These are phyloP conservation scores for Dothideomycetes sp. DNA, from an alignment of 2,329 filamentous ascomycete species.

Conservation along the genomic window DNA sequence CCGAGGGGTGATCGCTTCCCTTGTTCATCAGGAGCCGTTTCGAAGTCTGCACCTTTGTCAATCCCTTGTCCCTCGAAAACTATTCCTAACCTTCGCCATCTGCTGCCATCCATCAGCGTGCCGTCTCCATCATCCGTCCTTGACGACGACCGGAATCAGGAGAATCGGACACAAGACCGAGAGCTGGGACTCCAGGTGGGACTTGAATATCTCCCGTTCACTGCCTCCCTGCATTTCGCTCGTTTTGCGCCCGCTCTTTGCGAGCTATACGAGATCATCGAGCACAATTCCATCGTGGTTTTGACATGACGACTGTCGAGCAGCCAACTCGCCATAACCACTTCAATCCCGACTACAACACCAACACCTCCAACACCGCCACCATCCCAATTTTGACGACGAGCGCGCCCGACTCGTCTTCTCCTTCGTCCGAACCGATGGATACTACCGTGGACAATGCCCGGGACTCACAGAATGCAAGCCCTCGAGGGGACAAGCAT, in stretches of 20 bases:
- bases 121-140: no score
- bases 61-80: not conserved
- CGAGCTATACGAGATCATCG: no score
- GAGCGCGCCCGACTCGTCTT: conserved; percentile 34
- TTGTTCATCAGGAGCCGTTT: conserved; percentile 8
- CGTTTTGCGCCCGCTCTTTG: no score
- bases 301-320: conserved; percentile 13
- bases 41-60: conserved; percentile 8
- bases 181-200: no score
- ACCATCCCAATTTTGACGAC: conserved; percentile 43
- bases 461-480: conserved; percentile 32
- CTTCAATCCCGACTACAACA: conserved; percentile 2
- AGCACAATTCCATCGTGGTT: no score
- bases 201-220: no score
- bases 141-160: no score
- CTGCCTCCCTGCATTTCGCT: no score
- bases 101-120: no score
- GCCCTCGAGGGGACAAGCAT: conserved; percentile 40
- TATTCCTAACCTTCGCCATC: no score
- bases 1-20: no score
- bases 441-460: conserved; percentile 41
- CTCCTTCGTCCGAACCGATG: conserved; percentile 44
- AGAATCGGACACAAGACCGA: no score
- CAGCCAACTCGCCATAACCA: conserved; percentile 11
- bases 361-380: not conserved